phyloP scores from a whole-genome alignment of 441 rosid species.

The Syzygium malaccense region DNA sequence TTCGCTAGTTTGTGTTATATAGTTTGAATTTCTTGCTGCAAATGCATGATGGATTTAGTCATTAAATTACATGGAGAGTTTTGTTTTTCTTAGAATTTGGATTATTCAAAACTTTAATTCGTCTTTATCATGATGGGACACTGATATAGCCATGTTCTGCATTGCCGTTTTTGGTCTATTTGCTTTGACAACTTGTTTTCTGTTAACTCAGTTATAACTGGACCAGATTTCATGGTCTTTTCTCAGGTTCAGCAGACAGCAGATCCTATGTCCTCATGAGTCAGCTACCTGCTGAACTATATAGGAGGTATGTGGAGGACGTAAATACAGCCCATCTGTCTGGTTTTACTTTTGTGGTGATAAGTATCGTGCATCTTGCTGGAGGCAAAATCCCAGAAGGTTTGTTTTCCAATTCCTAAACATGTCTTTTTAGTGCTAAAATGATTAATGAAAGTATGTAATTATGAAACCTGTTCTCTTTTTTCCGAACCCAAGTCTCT shows the following conservation, averaged over 20 bases:
- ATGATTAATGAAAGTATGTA: not conserved
- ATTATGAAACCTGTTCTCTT: not conserved
- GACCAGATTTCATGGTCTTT: not conserved
- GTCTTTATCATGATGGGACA: not conserved
- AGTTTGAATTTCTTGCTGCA: not conserved
- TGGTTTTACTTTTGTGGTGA: slow-evolving; percentile 66
- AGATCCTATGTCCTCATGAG: slow-evolving; percentile 76
- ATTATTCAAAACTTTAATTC: not conserved
- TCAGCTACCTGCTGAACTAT: slow-evolving; percentile 56
- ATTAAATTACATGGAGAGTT: not conserved
- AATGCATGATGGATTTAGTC: not conserved
- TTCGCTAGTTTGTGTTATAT: not conserved
- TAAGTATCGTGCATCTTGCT: slow-evolving; percentile 69
- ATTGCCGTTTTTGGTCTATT: not conserved
- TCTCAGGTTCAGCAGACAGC: slow-evolving; percentile 43
- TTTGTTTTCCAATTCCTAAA: slow-evolving; percentile 10
- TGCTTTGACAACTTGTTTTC: not conserved
- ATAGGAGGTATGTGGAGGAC: slow-evolving; percentile 58
- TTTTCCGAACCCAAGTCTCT: not conserved
- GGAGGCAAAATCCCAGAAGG: slow-evolving; percentile 85
- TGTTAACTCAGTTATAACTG: not conserved
- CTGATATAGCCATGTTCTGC: not conserved
- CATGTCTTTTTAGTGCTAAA: not conserved
- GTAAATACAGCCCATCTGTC: slow-evolving; percentile 40
- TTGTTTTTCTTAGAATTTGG: not conserved